Evolutionary conservation across 1,284 basidiomycete species (phyloP), one percentile per base, ranked within the genome.

Genomic region (Ustilago vetiveriae): DNA sequence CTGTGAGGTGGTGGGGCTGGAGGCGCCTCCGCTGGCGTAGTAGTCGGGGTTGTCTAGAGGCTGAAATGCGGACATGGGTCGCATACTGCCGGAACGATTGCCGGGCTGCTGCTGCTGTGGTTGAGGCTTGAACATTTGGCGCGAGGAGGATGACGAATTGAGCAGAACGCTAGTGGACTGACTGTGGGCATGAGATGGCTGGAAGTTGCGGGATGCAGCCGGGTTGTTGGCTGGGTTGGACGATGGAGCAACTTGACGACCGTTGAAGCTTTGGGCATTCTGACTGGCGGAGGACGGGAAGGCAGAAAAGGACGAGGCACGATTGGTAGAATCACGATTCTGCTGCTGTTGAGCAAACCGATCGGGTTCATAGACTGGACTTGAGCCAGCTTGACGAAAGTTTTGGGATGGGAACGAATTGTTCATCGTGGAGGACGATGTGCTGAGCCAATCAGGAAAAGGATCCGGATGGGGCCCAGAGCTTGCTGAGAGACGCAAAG

Each of bases 11-110:
- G 62, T 51, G 17, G 55, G 53, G 40, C 55, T 54, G 30, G 47
- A 40, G 17, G 29, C 43, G 29, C 51, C 57, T 16, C 41, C 42
- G 41, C 29, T 32, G 52, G 49, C 30, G 30, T 63, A 58, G 29
- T 53, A 55, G 4, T 63, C 67, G 16, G 65, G 60, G 11, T 70
- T 60, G 27, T 81, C 78, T 16, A 81, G 60, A 2, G 79, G 79
- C 48, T 81, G 79, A 40, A 68, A 80, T 14, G 79, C 79, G 2
- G 73, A 75, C 40, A 80, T 63, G 40, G 79, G 79, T 35, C 79
- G 65, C 53, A 76, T 59, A 35, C 57, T 71, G 30, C 23, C 45
- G n/a, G 57, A 53, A 14, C 62, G 54, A 27, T 36, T 40, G 17
- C 43, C 50, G 19, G 54, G 39, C n/a, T 39, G 42, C 33, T 50